Base-by-base conservation (phyloP, 257 asterid species). In the Salvia hispanica region DNA sequence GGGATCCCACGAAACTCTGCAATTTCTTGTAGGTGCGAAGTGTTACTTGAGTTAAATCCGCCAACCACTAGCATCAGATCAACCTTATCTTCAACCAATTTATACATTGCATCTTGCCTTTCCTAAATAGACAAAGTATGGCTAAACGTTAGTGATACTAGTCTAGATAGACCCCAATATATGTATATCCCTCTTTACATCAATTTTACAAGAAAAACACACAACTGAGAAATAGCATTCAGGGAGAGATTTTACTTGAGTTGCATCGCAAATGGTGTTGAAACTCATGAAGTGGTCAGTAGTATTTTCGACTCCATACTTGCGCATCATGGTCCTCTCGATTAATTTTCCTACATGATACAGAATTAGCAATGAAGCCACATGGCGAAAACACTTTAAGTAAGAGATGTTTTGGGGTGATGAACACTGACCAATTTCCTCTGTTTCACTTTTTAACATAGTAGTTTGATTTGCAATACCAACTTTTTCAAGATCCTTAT, bases 21-120 rank as follows among this genome's bases (percentile, higher is more conserved):
- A 47, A 94, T 94, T 83, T 94, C 99, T 79, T 87, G 96, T 53
- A 94, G 85, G 73, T 91, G 99, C 5, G 99, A 91, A 59, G 99
- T 91, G 93, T 94, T 94, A 80, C 99, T 94, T 11, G 99, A 91
- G 95, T 94, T 91, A 95, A 96, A 94, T n/a, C 99, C 99, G 8
- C 99, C 99, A 64, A 94, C 80, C 13, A 94, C 99, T 63, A 94
- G 84, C 68, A 94, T 88, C 34, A 94, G 96, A 83, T 94, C 99
- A 4, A 87, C 14, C 60, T 86, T 52, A 66, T 88, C 72, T 9
- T 91, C 93, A 5, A 91, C 96, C 85, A 94, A 79, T 79, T 94
- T 88, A 72, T 88, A 94, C 99, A 94, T 94, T 42, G 98, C 99
- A 86, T 94, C 99, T 87, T 94, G 99, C n/a, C 99, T 79, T 76